These are phyloP conservation scores for Metschnikowia noctiluminum DNA, from an alignment of 805 yeast genomes.

Conservation along the genomic window DNA sequence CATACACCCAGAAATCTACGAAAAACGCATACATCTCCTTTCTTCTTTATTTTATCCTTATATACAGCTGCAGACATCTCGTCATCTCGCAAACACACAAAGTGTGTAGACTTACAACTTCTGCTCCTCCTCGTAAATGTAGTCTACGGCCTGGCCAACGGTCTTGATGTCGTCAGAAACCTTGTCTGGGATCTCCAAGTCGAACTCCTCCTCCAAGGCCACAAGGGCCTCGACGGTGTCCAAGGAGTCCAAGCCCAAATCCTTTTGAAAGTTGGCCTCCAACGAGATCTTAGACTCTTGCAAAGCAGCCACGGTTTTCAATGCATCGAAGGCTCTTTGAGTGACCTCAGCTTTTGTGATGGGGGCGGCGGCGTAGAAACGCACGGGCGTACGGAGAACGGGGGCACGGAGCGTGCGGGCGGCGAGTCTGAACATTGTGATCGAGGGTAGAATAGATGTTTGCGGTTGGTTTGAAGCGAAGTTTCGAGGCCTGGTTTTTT, in stretches of 20 bases:
- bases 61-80: slow-evolving; percentile 11
- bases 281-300: slow-evolving; percentile 42
- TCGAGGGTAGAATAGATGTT: slow-evolving; percentile 14
- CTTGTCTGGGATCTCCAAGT: slow-evolving; percentile 81
- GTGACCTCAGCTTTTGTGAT: slow-evolving; percentile 77
- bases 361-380: slow-evolving; percentile 61
- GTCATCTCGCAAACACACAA: background rate
- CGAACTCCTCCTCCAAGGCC: slow-evolving; percentile 78
- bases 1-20: too few species aligned
- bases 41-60: slow-evolving; percentile 2
- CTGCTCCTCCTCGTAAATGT: slow-evolving; percentile 65
- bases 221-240: slow-evolving; percentile 95
- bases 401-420: slow-evolving; percentile 44
- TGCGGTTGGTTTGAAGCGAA: background rate
- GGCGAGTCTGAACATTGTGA: slow-evolving; percentile 50
- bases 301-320: slow-evolving; percentile 50
- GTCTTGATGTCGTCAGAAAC: slow-evolving; percentile 92
- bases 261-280: slow-evolving; percentile 58
- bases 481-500: background rate
- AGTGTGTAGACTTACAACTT: slow-evolving; percentile 25
- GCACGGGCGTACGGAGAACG: slow-evolving; percentile 35
- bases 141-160: slow-evolving; percentile 89
- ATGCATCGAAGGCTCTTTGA: slow-evolving; percentile 77
- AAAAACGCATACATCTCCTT: too few species aligned
- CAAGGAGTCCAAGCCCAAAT: slow-evolving; percentile 86